Evolutionary conservation across 805 yeast species (phyloP).

Genomic region (Candida incommunis): DNA sequence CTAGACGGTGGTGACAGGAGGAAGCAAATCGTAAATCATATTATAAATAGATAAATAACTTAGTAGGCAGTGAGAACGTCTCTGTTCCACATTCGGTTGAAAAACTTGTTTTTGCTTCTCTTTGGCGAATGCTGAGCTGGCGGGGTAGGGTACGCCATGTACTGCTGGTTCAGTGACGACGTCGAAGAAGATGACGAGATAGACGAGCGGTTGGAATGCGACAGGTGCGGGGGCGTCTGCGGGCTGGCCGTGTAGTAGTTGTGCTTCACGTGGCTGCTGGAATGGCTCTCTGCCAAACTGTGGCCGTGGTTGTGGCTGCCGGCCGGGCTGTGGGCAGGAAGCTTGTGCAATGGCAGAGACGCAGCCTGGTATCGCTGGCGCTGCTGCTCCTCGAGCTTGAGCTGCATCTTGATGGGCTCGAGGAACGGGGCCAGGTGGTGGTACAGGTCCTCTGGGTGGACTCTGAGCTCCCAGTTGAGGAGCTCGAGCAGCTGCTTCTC

Average conservation of each 20-base stretch:
- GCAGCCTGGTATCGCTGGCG: neutral
- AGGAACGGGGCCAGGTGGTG: conserved; percentile 62
- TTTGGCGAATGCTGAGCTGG: neutral
- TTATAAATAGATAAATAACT: neutral
- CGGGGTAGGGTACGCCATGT: conserved; percentile 1
- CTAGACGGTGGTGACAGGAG: too few relatives aligned
- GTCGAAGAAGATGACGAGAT: neutral
- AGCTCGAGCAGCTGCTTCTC: conserved; percentile 77
- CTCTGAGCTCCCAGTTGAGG: conserved; percentile 72
- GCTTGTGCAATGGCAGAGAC: too few relatives aligned
- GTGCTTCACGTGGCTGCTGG: neutral
- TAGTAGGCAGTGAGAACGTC: neutral
- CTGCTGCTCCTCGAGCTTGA: neutral
- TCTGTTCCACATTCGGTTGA: neutral
- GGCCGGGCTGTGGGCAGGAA: neutral
- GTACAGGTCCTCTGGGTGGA: conserved; percentile 56
- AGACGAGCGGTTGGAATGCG: conserved; percentile 1
- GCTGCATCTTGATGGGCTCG: conserved; percentile 45
- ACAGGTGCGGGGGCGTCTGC: neutral
- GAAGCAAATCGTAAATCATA: too few relatives aligned
- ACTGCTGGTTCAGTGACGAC: neutral
- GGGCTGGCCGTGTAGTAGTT: neutral
- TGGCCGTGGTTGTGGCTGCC: neutral
- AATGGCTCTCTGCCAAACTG: neutral
- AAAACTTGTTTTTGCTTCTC: neutral